These are phyloP conservation scores for Microcyclosporella mali DNA, from an alignment of 2,329 filamentous ascomycete genomes.

Conservation along the genomic window DNA sequence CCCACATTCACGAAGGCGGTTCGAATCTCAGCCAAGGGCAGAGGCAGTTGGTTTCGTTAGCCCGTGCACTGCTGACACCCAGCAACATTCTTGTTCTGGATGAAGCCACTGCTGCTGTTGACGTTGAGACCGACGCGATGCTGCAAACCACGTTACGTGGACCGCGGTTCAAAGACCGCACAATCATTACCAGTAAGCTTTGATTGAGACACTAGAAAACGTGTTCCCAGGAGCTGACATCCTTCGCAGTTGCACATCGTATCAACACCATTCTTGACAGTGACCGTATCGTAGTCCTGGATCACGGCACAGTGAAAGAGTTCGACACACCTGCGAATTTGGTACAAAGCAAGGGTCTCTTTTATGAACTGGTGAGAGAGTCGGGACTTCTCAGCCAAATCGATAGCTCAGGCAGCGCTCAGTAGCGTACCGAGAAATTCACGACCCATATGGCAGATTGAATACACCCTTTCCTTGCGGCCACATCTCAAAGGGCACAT, in stretches of 20 bases:
- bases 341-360: constrained; percentile 68
- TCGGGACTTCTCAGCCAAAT: constrained; percentile 61
- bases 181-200: constrained; percentile 74
- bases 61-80: constrained; percentile 86
- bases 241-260: constrained; percentile 65
- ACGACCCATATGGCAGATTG: too few species aligned
- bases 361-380: constrained; percentile 87
- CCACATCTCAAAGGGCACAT: too few species aligned
- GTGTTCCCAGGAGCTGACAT: background rate
- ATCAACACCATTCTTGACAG: constrained; percentile 92
- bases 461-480: too few species aligned
- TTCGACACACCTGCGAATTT: constrained; percentile 82
- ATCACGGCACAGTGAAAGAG: constrained; percentile 82
- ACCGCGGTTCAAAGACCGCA: constrained; percentile 75
- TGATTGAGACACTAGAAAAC: background rate
- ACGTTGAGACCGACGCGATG: constrained; percentile 62
- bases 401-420: constrained; percentile 15
- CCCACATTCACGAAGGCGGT: constrained; percentile 87
- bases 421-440: constrained; percentile 5
- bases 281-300: constrained; percentile 88
- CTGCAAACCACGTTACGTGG: constrained; percentile 58
- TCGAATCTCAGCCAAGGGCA: constrained; percentile 95
- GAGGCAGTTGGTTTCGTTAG: constrained; percentile 86
- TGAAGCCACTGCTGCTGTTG: constrained; percentile 80
- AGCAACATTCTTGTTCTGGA: constrained; percentile 96